Evolutionary conservation across 2,329 filamentous ascomycete genomes (phyloP).

Genomic region (Fusarium hainanense): DNA sequence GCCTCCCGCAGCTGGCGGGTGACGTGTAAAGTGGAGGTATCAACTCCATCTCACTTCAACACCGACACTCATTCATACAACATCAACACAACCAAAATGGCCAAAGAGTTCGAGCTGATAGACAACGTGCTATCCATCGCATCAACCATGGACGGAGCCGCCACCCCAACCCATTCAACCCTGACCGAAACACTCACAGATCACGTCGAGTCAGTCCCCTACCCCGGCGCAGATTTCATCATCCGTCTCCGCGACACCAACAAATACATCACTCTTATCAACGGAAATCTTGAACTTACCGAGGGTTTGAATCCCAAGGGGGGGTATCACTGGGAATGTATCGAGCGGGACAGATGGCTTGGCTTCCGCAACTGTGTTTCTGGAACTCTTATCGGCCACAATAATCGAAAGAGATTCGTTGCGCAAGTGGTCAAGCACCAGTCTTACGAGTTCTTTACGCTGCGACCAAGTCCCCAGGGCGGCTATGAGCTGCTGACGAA

Average conservation of each 20-base stretch:
- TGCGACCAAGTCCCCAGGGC: slow-evolving; percentile 45
- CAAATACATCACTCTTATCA: slow-evolving; percentile 47
- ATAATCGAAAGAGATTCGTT: slow-evolving; percentile 39
- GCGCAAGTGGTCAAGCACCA: slow-evolving; percentile 41
- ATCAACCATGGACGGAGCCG: slow-evolving; percentile 31
- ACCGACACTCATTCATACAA: too few relatives aligned
- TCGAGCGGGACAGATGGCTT: slow-evolving; percentile 52
- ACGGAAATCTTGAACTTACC: slow-evolving; percentile 46
- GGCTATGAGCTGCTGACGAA: slow-evolving; percentile 50
- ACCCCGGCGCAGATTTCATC: slow-evolving; percentile 46
- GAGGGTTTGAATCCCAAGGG: slow-evolving; percentile 28
- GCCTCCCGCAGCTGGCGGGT: background rate
- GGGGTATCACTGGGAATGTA: slow-evolving; percentile 52
- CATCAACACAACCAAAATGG: background rate
- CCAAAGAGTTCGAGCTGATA: slow-evolving; percentile 32
- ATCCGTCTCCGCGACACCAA: slow-evolving; percentile 46
- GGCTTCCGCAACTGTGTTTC: slow-evolving; percentile 53
- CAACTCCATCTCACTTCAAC: background rate
- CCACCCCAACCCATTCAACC: slow-evolving; percentile 34
- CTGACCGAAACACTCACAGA: slow-evolving; percentile 11
- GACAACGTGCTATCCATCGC: slow-evolving; percentile 31
- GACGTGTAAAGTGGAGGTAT: slow-evolving; percentile 2
- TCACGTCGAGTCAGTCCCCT: slow-evolving; percentile 34
- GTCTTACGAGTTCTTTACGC: slow-evolving; percentile 48
- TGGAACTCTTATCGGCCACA: slow-evolving; percentile 50